Conservation (phyloP, 1,284 basidiomycete species). For the Xerocomus amazonicus region DNA sequence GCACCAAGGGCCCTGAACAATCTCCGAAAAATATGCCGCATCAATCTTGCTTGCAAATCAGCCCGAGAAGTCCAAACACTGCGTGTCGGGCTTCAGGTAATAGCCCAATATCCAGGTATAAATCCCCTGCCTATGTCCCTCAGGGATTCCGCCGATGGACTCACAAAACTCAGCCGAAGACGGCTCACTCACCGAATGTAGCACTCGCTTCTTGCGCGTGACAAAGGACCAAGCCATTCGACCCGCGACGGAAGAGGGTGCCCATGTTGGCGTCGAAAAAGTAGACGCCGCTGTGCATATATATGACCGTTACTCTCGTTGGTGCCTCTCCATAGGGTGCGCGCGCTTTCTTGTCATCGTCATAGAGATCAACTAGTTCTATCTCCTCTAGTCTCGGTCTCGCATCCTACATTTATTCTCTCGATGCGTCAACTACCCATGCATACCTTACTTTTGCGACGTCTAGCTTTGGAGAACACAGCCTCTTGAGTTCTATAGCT, state of each 20-base stretch:
- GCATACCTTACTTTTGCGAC: constrained; percentile 64
- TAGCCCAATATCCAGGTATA: too few relatives aligned
- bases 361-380: background rate
- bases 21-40: too few relatives aligned
- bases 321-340: constrained; percentile 61
- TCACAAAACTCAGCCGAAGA: too few relatives aligned
- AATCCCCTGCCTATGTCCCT: too few relatives aligned
- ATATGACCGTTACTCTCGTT: constrained; percentile 52
- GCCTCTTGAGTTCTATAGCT: constrained; percentile 63
- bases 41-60: too few relatives aligned
- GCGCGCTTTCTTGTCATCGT: constrained; percentile 9
- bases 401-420: constrained; percentile 73
- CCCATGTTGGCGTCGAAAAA: constrained; percentile 40
- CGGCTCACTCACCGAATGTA: too few relatives aligned
- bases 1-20: too few relatives aligned
- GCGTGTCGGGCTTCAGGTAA: too few relatives aligned
- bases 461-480: constrained; percentile 57
- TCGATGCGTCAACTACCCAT: constrained; percentile 68
- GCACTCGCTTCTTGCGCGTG: too few relatives aligned
- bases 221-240: too few relatives aligned
- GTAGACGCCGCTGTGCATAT: constrained; percentile 53
- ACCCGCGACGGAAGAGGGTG: background rate
- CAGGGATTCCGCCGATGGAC: too few relatives aligned
- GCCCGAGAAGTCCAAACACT: too few relatives aligned
- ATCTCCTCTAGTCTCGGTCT: constrained; percentile 50